Evolutionary conservation across 345 rosid species (phyloP), one percentile per base, ranked within the genome.

Genomic region (Euclidium syriacum): DNA sequence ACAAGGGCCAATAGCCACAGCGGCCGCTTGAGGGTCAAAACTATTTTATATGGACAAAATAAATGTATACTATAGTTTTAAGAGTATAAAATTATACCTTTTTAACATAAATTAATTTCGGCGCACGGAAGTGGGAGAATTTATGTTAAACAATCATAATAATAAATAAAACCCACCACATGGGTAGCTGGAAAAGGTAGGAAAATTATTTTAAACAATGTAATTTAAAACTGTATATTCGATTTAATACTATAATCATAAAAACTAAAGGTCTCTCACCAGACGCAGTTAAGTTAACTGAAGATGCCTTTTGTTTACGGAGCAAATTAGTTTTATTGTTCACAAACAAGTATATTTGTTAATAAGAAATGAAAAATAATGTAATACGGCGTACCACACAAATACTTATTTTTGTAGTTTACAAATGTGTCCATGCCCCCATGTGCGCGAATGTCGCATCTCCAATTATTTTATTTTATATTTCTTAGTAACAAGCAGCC

Each of bases 41-140:
- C 15, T 36, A n/a, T n/a, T 51, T 60, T 35, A 25, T 18, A 34
- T 42, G 25, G 17, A 10, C 60, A 50, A 30, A 23, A 20, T 27
- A 44, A n/a, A 58, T 32, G n/a, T 26, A 43, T 40, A 8, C 26
- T 19, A 48, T 12, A 50, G 1, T 51, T 33, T 3, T 30, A 16
- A 2, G 5, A 24, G 19, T 44, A 14, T 51, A 26, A 67, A 14
- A 24, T 7, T 50, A 14, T 63, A 30, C 29, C 50, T 42, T 64
- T 63, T 18, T 19, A 51, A 47, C 9, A 59, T 30, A 17, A 52
- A 35, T 2, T 17, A 40, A 9, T 63, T 63, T 56, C 58, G 64
- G 53, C 70, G 65, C 70, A 56, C 65, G 75, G 64, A 64, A 71
- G 70, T 70, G 46, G 64, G 58, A 55, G 64, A 56, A 64, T 71